phyloP scores from a whole-genome alignment of 306 rosid genomes.

The Leucaena leucocephala region DNA sequence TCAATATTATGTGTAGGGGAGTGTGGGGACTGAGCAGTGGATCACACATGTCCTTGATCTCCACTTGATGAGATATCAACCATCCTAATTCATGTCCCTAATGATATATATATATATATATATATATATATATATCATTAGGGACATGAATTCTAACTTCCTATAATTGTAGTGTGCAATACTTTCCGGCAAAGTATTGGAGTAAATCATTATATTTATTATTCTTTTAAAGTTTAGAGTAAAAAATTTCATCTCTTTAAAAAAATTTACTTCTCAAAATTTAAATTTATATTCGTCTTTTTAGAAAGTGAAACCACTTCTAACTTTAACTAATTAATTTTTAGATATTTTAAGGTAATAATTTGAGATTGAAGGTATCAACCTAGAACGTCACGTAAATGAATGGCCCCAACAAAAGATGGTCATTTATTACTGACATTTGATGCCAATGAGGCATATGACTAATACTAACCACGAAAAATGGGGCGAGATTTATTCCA shows the following conservation, averaged over 20 bases:
- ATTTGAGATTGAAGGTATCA: neutral
- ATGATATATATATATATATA: too few species aligned
- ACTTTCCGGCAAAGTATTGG: neutral
- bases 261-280: too few species aligned
- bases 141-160: slow-evolving; percentile 21
- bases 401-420: neutral
- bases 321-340: too few species aligned
- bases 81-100: too few species aligned
- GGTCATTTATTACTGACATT: neutral
- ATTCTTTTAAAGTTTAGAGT: too few species aligned
- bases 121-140: neutral
- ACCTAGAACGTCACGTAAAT: neutral
- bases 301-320: too few species aligned
- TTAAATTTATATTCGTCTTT: too few species aligned
- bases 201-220: neutral
- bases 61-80: neutral
- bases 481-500: neutral
- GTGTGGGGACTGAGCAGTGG: neutral
- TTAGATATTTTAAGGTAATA: neutral
- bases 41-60: neutral
- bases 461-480: neutral
- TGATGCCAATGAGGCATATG: neutral
- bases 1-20: neutral
- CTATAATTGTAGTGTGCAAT: slow-evolving; percentile 1
- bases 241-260: too few species aligned